A percentile compares a stretch with the other conserved stretches of the same genome.
Evolutionary conservation across 2,329 filamentous ascomycete genomes (phyloP).

Genomic region (Elsinoe arachidis): DNA sequence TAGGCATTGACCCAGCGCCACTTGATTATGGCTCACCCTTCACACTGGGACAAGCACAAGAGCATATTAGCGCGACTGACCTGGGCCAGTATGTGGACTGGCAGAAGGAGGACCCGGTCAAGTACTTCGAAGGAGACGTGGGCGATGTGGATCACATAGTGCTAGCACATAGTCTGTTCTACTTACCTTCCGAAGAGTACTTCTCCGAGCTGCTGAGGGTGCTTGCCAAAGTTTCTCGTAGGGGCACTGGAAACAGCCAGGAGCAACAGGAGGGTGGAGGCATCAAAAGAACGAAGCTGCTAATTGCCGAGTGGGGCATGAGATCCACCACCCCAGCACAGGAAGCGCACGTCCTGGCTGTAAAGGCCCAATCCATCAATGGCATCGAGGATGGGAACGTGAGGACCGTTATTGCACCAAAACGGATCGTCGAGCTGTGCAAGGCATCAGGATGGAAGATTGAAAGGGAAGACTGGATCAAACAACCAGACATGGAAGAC

Average conservation of each 20-base stretch:
- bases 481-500: constrained; percentile 34
- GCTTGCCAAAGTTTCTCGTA: not conserved
- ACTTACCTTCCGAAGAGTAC: constrained; percentile 36
- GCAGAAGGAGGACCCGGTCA: constrained; percentile 31
- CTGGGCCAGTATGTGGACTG: constrained; percentile 39
- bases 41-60: constrained; percentile 43
- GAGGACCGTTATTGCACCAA: constrained; percentile 38
- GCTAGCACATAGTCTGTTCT: constrained; percentile 47
- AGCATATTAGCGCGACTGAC: constrained; percentile 33
- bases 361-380: constrained; percentile 39
- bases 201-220: not conserved
- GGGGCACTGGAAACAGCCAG: constrained; percentile 31
- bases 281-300: constrained; percentile 26
- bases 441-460: constrained; percentile 32
- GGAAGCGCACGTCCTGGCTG: constrained; percentile 45
- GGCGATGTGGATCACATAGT: constrained; percentile 39
- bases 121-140: constrained; percentile 28
- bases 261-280: constrained; percentile 26
- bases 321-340: constrained; percentile 32
- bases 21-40: constrained; percentile 44
- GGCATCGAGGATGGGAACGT: constrained; percentile 38
- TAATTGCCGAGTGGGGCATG: constrained; percentile 42
- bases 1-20: constrained; percentile 46
- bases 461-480: constrained; percentile 30
- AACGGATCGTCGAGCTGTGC: constrained; percentile 32